Base-by-base conservation (phyloP, 192 early-diverging fungal species). In the Phlyctochytrium arcticum region DNA sequence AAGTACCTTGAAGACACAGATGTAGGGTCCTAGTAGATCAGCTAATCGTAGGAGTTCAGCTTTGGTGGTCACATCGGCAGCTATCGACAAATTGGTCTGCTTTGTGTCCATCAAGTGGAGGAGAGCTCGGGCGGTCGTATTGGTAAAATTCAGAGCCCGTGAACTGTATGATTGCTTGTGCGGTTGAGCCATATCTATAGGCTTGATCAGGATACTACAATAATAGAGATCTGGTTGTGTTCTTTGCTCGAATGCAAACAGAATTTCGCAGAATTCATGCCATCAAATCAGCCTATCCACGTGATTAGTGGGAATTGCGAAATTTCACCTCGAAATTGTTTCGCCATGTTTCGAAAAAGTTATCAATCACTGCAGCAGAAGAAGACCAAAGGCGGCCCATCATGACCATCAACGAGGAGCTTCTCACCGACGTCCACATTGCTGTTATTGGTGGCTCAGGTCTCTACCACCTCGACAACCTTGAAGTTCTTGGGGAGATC, bases 361-460 rank as follows among this genome's bases (percentile, higher is more conserved):
- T n/a, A n/a, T n/a, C n/a, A n/a, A n/a, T n/a, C n/a, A n/a, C n/a
- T n/a, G n/a, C n/a, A n/a, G n/a, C n/a, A n/a, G n/a, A n/a, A n/a
- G n/a, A n/a, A n/a, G n/a, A n/a, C n/a, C n/a, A n/a, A n/a, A n/a
- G n/a, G n/a, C n/a, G n/a, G n/a, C n/a, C n/a, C n/a, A n/a, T n/a
- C n/a, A n/a, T n/a, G n/a, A n/a, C n/a, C n/a, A n/a, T 42, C n/a
- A 42, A 48, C 15, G 42, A 36, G 26, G 48, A 29, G 0, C 61
- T 63, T 32, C 27, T 35, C 61, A 8, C 48, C 5, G 65, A 86
- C 70, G 87, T 94, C 58, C 81, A 87, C 62, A 89, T 98, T 67
- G 96, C 85, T 53, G 78, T 98, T 60, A 98, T 98, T 60, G 97
- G 97, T 39, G 97, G 97, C 24, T 91, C 92, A 29, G 75, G 71